phyloP scores from a whole-genome alignment of 345 rosid genomes.

The Pugionium cornutum region DNA sequence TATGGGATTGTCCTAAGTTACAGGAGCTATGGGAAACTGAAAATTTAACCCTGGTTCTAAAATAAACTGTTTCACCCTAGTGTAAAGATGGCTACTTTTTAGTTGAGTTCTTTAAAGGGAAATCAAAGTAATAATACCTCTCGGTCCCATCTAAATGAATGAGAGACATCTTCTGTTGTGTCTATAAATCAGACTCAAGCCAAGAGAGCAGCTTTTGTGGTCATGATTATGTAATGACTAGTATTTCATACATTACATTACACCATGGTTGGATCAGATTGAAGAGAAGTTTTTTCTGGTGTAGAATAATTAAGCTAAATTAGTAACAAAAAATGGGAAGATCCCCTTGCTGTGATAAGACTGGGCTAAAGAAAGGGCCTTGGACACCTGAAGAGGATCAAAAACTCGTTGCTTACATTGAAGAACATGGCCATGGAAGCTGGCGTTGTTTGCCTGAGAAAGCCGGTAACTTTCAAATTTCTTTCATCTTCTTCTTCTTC shows the following conservation, averaged over 20 bases:
- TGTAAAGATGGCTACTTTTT: constrained; percentile 20
- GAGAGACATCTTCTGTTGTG: constrained; percentile 37
- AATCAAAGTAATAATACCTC: constrained; percentile 33
- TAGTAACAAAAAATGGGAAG: constrained; percentile 54
- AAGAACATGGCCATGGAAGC: constrained; percentile 94
- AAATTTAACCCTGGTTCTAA: constrained; percentile 18
- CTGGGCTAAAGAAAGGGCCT: constrained; percentile 92
- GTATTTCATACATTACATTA: constrained; percentile 16
- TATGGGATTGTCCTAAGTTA: constrained; percentile 13
- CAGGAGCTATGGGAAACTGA: constrained; percentile 27
- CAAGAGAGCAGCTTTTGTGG: constrained; percentile 31
- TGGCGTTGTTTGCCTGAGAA: constrained; percentile 87
- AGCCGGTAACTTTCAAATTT: constrained; percentile 58
- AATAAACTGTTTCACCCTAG: constrained; percentile 17
- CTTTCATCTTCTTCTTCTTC: neutral
- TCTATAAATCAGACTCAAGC: constrained; percentile 37
- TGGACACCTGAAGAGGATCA: constrained; percentile 98
- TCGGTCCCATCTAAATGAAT: constrained; percentile 41
- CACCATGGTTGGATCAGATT: constrained; percentile 5
- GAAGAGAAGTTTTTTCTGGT: constrained; percentile 22
- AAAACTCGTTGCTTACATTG: constrained; percentile 84
- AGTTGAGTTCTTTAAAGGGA: constrained; percentile 33
- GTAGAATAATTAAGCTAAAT: constrained; percentile 21
- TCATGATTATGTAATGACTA: constrained; percentile 19
- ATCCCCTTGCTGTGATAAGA: constrained; percentile 83